phyloP scores from a whole-genome alignment of 345 rosid species.

The Luvunga scandens region DNA sequence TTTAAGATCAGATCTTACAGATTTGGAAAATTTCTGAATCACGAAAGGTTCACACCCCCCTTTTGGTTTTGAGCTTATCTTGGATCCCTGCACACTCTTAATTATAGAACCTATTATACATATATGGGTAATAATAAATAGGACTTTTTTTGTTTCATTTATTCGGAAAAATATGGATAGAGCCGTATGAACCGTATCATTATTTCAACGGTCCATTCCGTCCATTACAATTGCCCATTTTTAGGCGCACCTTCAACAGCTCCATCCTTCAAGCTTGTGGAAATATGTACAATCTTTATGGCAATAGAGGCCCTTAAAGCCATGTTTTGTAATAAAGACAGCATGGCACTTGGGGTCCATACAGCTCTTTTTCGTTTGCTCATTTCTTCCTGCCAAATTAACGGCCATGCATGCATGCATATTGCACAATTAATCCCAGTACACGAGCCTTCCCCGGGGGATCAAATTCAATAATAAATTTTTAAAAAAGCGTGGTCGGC shows the following conservation, averaged over 20 bases:
- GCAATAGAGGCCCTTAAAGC: background rate
- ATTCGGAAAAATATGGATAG: background rate
- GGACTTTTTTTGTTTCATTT: background rate
- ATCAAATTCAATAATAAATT: background rate
- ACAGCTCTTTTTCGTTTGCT: background rate
- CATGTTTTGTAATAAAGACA: background rate
- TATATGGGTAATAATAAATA: no score
- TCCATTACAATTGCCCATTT: background rate
- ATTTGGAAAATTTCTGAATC: background rate
- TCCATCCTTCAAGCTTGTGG: background rate
- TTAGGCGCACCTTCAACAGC: background rate
- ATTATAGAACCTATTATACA: background rate
- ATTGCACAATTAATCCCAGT: no score
- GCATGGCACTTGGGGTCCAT: slow-evolving; percentile 6
- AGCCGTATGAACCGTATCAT: background rate
- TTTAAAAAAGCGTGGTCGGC: background rate
- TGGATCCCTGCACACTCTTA: background rate
- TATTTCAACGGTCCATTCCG: background rate
- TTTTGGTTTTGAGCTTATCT: background rate
- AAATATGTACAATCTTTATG: background rate
- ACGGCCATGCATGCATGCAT: background rate
- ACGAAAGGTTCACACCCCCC: background rate
- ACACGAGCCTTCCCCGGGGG: background rate
- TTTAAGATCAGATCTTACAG: background rate
- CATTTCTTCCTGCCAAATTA: background rate